phyloP scores from a whole-genome alignment of 1,139 yeast species.

The Debaryomyces sp. region DNA sequence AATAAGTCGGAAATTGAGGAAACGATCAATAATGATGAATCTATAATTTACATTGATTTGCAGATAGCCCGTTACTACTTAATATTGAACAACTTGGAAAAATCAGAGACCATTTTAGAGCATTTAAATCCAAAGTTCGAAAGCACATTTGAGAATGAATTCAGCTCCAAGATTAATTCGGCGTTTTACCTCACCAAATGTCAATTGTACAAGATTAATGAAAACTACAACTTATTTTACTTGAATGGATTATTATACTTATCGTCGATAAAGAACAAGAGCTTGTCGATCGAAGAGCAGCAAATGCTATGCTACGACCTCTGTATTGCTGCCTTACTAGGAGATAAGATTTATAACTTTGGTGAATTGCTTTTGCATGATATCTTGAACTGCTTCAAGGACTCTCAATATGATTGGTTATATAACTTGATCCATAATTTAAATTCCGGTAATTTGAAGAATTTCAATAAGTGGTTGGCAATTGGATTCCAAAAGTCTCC shows the following conservation, averaged over 20 bases:
- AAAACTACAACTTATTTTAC: slow-evolving; percentile 81
- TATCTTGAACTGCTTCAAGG: slow-evolving; percentile 59
- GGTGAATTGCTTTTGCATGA: slow-evolving; percentile 95
- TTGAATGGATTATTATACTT: slow-evolving; percentile 58
- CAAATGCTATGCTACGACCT: slow-evolving; percentile 73
- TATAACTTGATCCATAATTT: slow-evolving; percentile 68
- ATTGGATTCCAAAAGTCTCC: slow-evolving; percentile 51
- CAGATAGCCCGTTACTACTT: slow-evolving; percentile 79
- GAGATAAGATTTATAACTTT: slow-evolving; percentile 91
- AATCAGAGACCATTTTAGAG: slow-evolving; percentile 73
- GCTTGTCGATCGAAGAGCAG: slow-evolving; percentile 30
- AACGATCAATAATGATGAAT: slow-evolving; percentile 42
- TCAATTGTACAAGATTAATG: slow-evolving; percentile 70
- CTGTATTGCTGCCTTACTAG: slow-evolving; percentile 84
- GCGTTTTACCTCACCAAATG: slow-evolving; percentile 84
- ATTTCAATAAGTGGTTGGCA: slow-evolving; percentile 55
- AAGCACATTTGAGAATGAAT: slow-evolving; percentile 44
- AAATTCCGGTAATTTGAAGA: slow-evolving; percentile 74
- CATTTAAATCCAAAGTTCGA: slow-evolving; percentile 62
- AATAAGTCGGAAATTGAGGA: slow-evolving; percentile 35
- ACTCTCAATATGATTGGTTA: slow-evolving; percentile 68
- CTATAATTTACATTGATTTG: slow-evolving; percentile 64
- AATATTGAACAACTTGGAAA: slow-evolving; percentile 55
- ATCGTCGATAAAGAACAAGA: slow-evolving; percentile 49
- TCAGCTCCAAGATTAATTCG: slow-evolving; percentile 74